These are phyloP conservation scores for Aristolochia californica DNA, from an alignment of 164 flowering plant species.

Conservation along the genomic window DNA sequence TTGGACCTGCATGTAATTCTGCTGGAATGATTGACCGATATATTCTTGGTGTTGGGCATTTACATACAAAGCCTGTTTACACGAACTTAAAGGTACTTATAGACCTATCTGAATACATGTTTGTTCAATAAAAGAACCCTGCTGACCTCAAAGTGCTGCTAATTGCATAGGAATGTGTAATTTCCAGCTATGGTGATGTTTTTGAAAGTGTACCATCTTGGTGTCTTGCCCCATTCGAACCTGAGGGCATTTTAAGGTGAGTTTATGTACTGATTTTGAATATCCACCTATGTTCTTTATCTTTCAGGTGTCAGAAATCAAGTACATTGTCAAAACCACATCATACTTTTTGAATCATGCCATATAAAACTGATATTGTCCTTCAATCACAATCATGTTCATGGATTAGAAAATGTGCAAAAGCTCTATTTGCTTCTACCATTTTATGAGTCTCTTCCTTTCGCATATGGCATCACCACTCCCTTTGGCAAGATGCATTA, in stretches of 20 bases:
- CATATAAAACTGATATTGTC: no score
- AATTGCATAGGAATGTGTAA: conserved; percentile 39
- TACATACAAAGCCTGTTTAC: conserved; percentile 50
- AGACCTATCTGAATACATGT: neutral
- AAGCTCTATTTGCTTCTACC: no score
- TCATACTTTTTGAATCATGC: no score
- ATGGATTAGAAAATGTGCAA: no score
- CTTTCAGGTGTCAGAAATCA: no score
- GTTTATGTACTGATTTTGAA: neutral
- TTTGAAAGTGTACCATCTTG: conserved; percentile 44
- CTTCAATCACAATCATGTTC: no score
- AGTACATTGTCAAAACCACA: no score
- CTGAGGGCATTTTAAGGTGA: conserved; percentile 77
- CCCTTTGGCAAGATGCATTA: no score
- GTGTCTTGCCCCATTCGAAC: conserved; percentile 77
- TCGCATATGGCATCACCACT: no score
- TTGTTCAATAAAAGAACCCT: neutral
- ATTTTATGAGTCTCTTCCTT: no score
- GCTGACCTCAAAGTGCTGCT: neutral
- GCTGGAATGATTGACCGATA: conserved; percentile 71
- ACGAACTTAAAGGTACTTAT: conserved; percentile 45
- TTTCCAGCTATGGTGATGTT: conserved; percentile 22
- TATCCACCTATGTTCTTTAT: no score
- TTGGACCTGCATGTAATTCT: conserved; percentile 70
- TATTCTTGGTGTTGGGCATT: conserved; percentile 45